Evolutionary conservation across 179 eudicot species (phyloP), one percentile per base, ranked within the genome.

Genomic region (Carnegiea gigantea): DNA sequence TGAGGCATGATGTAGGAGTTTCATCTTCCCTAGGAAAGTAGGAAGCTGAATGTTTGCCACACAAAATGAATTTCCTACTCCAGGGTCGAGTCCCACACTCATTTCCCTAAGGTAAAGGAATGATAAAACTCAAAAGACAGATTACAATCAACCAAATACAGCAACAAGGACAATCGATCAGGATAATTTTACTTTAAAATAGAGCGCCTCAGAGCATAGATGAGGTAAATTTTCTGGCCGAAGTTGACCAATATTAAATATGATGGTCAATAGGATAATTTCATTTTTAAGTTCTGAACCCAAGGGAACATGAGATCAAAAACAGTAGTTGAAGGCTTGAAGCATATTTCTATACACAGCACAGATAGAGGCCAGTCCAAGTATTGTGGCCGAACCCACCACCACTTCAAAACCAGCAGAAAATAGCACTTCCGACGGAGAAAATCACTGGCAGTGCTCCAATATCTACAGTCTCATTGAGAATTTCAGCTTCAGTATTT

Each of bases 381-480:
- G 43, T 72, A 26, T 53, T 24, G 60, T 23, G 68, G 38, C n/a
- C n/a, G 8, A 59, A 70, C 59, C 76, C 54, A 33, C 20, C 57
- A 12, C 15, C 33, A 33, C 46, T 46, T 40, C 8, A 81, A 65
- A 65, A 38, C 26, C 76, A 75, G 49, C 53, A 44, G 3, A 54
- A 11, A 28, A 57, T 5, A 38, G 46, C 33, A 60, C 64, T 49
- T 36, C 20, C 77, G 51, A 46, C 28, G 36, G 60, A 24, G 82
- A 28, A 77, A 38, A 73, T 43, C 79, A 33, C 76, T 40, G 7
- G 71, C 70, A 76, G 48, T 57, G 28, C 33, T 46, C 80, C 82
- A 67, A 59, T 77, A 77, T 84, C 54, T 73, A 80, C 76, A 78
- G 46, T 84, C 68, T 0, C 64, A 40, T 21, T 65, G 79, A 65